phyloP scores from a whole-genome alignment of 371 early-diverging fungal species.

The Mortierella sp. region DNA sequence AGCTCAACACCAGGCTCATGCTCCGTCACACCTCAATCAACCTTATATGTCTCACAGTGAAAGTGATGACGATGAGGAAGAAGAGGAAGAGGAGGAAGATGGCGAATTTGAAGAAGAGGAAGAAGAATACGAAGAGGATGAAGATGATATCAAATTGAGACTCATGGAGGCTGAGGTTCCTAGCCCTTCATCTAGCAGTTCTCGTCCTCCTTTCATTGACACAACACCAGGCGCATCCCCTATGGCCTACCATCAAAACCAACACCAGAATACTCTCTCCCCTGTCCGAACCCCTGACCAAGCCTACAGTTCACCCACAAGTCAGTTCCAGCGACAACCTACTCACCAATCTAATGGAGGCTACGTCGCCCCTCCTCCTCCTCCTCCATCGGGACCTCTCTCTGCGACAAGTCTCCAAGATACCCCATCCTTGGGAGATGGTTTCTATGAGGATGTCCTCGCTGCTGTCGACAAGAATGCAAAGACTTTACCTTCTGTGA shows the following conservation, averaged over 20 bases:
- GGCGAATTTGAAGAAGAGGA: constrained; percentile 20
- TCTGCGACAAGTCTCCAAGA: background rate
- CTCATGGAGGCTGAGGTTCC: background rate
- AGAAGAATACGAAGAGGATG: constrained; percentile 19
- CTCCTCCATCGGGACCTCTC: background rate
- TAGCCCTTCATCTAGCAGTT: background rate
- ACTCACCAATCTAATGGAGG: background rate
- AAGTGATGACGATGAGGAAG: constrained; percentile 10
- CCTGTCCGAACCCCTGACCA: constrained; percentile 15
- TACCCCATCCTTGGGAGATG: constrained; percentile 25
- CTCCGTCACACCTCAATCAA: background rate
- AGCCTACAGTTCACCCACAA: constrained; percentile 12
- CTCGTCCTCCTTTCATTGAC: background rate
- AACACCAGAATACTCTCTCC: constrained; percentile 12
- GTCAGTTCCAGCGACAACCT: background rate
- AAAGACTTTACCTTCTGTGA: background rate
- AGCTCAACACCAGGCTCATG: no score
- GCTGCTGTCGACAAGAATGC: constrained; percentile 38
- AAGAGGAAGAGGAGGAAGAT: constrained; percentile 12
- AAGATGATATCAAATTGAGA: constrained; percentile 5
- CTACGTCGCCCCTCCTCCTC: background rate
- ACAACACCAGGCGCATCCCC: background rate
- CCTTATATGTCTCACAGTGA: constrained; percentile 16
- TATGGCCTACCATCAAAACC: background rate
- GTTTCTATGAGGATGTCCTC: constrained; percentile 49